phyloP scores from a whole-genome alignment of 163 green algal genomes.

The Trebouxia gelatinosa region DNA sequence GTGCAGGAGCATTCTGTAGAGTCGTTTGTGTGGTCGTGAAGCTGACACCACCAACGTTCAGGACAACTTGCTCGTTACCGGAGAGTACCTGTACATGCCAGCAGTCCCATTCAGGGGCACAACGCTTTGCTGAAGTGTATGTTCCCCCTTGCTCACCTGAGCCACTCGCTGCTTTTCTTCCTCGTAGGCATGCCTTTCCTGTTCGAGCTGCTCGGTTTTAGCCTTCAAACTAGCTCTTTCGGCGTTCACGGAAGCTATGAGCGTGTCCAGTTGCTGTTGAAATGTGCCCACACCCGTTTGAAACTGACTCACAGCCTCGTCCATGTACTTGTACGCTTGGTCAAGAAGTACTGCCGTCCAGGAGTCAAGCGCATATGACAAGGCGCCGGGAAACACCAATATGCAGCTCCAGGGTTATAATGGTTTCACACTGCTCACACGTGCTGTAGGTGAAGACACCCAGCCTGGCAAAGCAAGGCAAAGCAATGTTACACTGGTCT shows the following conservation, averaged over 20 bases:
- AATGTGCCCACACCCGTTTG: neutral
- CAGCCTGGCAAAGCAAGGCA: too few species aligned
- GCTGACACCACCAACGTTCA: conserved; percentile 63
- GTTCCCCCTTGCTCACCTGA: neutral
- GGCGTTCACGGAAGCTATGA: conserved; percentile 7
- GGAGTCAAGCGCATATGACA: too few species aligned
- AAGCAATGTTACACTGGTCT: too few species aligned
- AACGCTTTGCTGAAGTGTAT: neutral
- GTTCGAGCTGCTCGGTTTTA: neutral
- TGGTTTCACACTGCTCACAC: too few species aligned
- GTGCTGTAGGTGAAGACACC: too few species aligned
- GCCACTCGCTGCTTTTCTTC: conserved; percentile 16
- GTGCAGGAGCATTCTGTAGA: conserved; percentile 58
- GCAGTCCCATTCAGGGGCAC: neutral
- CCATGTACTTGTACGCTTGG: too few species aligned
- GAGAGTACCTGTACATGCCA: neutral
- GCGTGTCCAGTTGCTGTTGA: conserved; percentile 2
- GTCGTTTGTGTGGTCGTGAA: conserved; percentile 70
- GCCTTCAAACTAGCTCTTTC: neutral
- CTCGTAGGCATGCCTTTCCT: neutral
- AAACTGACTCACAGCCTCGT: neutral
- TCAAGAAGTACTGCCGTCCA: too few species aligned
- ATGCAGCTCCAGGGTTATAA: too few species aligned
- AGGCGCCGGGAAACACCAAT: too few species aligned
- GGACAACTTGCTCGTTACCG: conserved; percentile 48